A percentile compares a stretch with the other conserved stretches of the same genome.
Evolutionary conservation across 2,329 filamentous ascomycete species (phyloP).

Genomic region (Colletotrichum viniferum): DNA sequence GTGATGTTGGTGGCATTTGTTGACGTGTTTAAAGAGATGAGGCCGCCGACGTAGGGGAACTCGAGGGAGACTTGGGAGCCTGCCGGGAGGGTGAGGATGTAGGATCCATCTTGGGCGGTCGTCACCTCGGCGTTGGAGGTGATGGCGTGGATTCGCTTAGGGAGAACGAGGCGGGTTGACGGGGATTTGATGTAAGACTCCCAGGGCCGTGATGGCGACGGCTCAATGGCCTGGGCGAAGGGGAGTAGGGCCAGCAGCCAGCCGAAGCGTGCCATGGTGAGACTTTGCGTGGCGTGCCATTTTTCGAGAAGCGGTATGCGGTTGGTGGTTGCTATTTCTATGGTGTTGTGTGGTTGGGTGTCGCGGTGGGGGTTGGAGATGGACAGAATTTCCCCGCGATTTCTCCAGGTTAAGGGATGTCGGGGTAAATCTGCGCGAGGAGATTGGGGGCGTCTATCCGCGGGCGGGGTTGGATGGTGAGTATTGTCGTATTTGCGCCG

Average conservation of each 20-base stretch:
- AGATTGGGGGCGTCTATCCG: not conserved
- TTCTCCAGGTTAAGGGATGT: not conserved
- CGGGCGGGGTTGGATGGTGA: not conserved
- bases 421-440: slow-evolving; percentile 19
- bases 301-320: not conserved
- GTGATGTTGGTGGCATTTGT: not conserved
- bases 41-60: slow-evolving; percentile 23
- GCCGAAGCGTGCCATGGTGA: not conserved
- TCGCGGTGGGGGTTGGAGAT: not conserved
- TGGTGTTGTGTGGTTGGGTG: not conserved
- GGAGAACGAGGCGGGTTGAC: slow-evolving; percentile 3
- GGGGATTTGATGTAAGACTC: slow-evolving; percentile 11
- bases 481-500: not conserved
- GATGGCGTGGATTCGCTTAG: slow-evolving; percentile 8
- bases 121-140: slow-evolving; percentile 1
- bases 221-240: not conserved
- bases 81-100: not conserved
- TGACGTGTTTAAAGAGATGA: slow-evolving; percentile 8
- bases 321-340: not conserved
- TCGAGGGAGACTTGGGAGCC: slow-evolving; percentile 20
- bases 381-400: slow-evolving; percentile 12
- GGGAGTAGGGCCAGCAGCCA: not conserved
- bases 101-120: not conserved
- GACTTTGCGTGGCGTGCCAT: not conserved
- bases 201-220: not conserved